Evolutionary conservation across 208 protist genomes (phyloP).

Genomic region (Trypanosoma platydactyli): DNA sequence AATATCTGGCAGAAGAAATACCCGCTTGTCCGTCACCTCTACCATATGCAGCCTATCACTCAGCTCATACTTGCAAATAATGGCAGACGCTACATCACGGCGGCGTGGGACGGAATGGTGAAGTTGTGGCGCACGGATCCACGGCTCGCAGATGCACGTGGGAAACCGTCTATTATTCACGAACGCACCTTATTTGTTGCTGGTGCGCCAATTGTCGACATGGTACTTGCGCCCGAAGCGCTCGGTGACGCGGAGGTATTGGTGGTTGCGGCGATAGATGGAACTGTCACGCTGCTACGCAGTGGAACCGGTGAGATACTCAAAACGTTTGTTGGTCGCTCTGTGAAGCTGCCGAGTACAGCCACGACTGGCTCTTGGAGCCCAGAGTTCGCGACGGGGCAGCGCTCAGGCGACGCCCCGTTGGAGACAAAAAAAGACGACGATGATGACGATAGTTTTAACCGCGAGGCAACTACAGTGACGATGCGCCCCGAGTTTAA

Average conservation of each 20-base stretch:
- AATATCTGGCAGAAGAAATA: conserved; percentile 64
- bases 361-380: neutral
- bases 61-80: conserved; percentile 54
- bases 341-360: conserved; percentile 30
- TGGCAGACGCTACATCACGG: conserved; percentile 69
- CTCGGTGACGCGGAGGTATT: conserved; percentile 81
- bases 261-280: conserved; percentile 70
- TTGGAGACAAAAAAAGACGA: neutral
- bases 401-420: conserved; percentile 30
- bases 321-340: conserved; percentile 67
- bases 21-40: conserved; percentile 75
- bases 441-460: neutral
- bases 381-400: conserved; percentile 26
- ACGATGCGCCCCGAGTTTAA: conserved; percentile 78
- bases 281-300: conserved; percentile 79
- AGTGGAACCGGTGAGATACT: conserved; percentile 67
- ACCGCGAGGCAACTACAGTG: neutral
- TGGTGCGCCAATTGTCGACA: conserved; percentile 64
- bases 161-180: conserved; percentile 60
- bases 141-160: conserved; percentile 40
- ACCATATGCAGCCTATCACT: conserved; percentile 70
- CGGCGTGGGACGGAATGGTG: conserved; percentile 71
- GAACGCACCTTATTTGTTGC: conserved; percentile 68
- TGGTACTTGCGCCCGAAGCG: conserved; percentile 43
- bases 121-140: conserved; percentile 81